Evolutionary conservation across 1,139 yeast species (phyloP).

Genomic region (Yamadazyma kanchanaburiensis): DNA sequence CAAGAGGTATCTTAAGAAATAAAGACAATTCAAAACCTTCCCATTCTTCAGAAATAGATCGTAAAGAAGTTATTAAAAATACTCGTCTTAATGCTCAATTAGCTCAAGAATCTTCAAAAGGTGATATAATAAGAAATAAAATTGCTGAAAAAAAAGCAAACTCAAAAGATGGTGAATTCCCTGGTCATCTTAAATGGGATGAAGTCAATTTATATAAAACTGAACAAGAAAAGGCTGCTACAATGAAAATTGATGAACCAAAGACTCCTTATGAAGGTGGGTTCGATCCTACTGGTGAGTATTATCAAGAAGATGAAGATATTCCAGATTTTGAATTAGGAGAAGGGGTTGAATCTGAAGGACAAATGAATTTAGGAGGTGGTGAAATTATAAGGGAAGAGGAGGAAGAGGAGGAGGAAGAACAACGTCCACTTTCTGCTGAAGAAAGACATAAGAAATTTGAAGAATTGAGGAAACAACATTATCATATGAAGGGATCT

Average conservation of each 20-base stretch:
- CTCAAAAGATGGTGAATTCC: slow-evolving; percentile 7
- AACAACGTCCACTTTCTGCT: slow-evolving; percentile 41
- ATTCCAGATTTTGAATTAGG: slow-evolving; percentile 44
- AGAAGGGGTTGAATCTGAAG: slow-evolving; percentile 34
- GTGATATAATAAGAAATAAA: slow-evolving; percentile 39
- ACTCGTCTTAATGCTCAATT: slow-evolving; percentile 41
- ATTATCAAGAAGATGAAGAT: slow-evolving; percentile 72
- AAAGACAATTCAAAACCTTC: slow-evolving; percentile 15
- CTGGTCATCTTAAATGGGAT: slow-evolving; percentile 48
- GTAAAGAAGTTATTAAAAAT: slow-evolving; percentile 44
- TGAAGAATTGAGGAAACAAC: slow-evolving; percentile 73
- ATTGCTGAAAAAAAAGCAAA: slow-evolving; percentile 26
- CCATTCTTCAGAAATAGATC: slow-evolving; percentile 23
- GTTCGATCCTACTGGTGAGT: slow-evolving; percentile 78
- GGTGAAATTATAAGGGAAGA: slow-evolving; percentile 29
- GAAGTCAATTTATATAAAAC: slow-evolving; percentile 63
- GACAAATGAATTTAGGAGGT: slow-evolving; percentile 36
- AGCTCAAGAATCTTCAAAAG: slow-evolving; percentile 25
- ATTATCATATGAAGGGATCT: slow-evolving; percentile 68
- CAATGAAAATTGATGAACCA: slow-evolving; percentile 91
- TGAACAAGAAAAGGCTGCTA: slow-evolving; percentile 68
- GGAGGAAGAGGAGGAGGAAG: slow-evolving; percentile 23
- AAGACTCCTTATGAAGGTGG: slow-evolving; percentile 97
- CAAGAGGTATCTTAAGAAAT: slow-evolving; percentile 45
- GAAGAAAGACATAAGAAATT: slow-evolving; percentile 66